Evolutionary conservation across 805 yeast genomes (phyloP).

Genomic region (Yamadazyma philogaea): DNA sequence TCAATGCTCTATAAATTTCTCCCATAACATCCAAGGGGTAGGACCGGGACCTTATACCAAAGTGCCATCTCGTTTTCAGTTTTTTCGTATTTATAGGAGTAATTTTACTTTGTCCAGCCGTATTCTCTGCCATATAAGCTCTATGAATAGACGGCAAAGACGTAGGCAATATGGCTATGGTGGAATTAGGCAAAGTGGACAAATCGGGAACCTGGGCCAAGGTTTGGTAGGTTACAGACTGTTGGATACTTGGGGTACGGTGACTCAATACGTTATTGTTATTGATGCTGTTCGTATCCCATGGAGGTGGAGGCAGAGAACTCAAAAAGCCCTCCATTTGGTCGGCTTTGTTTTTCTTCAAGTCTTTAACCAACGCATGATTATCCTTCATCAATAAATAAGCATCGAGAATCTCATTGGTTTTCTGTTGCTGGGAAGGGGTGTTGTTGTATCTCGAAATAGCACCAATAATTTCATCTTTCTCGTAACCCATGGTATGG

Average conservation of each 20-base stretch:
- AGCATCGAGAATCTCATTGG: conserved; percentile 81
- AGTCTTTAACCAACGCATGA: conserved; percentile 62
- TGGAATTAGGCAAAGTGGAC: conserved; percentile 61
- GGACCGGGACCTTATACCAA: conserved; percentile 92
- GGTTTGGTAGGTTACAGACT: conserved; percentile 45
- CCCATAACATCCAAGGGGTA: conserved; percentile 99
- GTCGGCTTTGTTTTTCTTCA: conserved; percentile 51
- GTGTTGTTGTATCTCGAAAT: conserved; percentile 42
- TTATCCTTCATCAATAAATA: conserved; percentile 81
- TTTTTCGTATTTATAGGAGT: conserved; percentile 69
- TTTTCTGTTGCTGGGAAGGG: conserved; percentile 26
- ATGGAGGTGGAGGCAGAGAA: conserved; percentile 58
- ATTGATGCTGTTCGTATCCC: conserved; percentile 20
- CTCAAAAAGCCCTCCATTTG: conserved; percentile 57
- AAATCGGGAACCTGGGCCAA: conserved; percentile 46
- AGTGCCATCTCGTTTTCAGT: conserved; percentile 96
- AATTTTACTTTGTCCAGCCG: conserved; percentile 20
- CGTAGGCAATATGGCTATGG: conserved; percentile 89
- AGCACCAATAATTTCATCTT: conserved; percentile 77
- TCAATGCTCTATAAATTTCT: conserved; percentile 90
- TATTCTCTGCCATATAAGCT: conserved; percentile 76
- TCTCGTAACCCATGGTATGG: conserved; percentile 84
- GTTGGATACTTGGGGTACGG: conserved; percentile 43
- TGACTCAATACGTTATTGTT: conserved; percentile 19
- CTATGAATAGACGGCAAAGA: conserved; percentile 92